Percentiles rank a stretch among this genome's conserved stretches.
phyloP scores from a whole-genome alignment of 768 basidiomycete genomes.

The Kwoniella sp. region DNA sequence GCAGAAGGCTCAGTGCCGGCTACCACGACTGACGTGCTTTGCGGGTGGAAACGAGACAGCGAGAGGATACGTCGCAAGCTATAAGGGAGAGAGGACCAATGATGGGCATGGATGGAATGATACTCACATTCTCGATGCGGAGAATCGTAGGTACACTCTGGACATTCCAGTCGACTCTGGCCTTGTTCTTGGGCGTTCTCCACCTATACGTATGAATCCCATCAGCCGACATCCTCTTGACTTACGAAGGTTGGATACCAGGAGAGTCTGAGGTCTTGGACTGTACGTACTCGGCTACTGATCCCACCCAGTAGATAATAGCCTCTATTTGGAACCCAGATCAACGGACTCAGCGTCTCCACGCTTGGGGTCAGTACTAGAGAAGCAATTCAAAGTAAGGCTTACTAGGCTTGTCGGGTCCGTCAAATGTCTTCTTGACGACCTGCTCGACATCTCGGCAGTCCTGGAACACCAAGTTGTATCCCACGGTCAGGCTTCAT shows the following conservation, averaged over 20 bases:
- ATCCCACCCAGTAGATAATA: conserved; percentile 51
- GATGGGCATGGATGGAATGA: not conserved
- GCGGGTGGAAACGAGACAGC: not conserved
- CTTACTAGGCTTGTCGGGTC: conserved; percentile 48
- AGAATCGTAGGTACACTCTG: conserved; percentile 51
- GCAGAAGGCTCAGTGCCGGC: not conserved
- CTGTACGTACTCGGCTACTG: conserved; percentile 37
- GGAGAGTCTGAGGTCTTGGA: not conserved
- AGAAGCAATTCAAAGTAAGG: not conserved
- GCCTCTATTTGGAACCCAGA: conserved; percentile 32
- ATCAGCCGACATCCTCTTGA: too few species aligned
- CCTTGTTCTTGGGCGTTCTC: conserved; percentile 44
- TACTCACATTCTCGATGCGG: conserved; percentile 41
- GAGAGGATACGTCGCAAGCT: too few species aligned
- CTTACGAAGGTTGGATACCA: not conserved
- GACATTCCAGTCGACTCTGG: conserved; percentile 47
- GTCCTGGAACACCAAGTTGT: conserved; percentile 37
- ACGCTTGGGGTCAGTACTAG: not conserved
- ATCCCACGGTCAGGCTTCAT: not conserved
- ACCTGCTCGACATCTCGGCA: conserved; percentile 47
- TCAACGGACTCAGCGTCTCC: not conserved
- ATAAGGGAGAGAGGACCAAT: too few species aligned
- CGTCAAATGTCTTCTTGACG: conserved; percentile 48
- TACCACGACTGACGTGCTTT: conserved; percentile 25
- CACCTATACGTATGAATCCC: conserved; percentile 32